phyloP scores from a whole-genome alignment of 2,329 filamentous ascomycete genomes.

The Scytalidium sp. region DNA sequence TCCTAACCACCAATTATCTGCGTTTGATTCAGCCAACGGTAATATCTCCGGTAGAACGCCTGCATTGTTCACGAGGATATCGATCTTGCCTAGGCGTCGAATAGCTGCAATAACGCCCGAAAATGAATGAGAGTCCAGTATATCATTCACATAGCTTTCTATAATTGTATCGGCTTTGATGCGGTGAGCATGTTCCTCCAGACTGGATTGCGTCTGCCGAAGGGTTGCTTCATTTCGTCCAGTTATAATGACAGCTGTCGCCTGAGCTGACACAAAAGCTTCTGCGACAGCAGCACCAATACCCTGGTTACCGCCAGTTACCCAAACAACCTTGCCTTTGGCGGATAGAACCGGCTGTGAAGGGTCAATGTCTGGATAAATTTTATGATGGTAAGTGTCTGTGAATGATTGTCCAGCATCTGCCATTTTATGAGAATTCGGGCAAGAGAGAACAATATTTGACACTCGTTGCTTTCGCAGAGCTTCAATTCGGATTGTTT shows the following conservation, averaged over 20 bases:
- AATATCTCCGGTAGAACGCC: slow-evolving; percentile 28
- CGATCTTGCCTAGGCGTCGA: slow-evolving; percentile 27
- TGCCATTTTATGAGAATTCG: background rate
- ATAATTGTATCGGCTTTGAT: background rate
- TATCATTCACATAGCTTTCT: background rate
- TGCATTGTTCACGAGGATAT: slow-evolving; percentile 38
- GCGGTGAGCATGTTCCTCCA: background rate
- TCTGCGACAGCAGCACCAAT: slow-evolving; percentile 12
- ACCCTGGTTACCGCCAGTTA: slow-evolving; percentile 5
- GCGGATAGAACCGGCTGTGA: slow-evolving; percentile 36
- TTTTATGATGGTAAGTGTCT: slow-evolving; percentile 32
- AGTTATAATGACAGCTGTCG: slow-evolving; percentile 23
- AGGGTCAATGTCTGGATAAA: slow-evolving; percentile 35
- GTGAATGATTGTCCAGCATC: slow-evolving; percentile 25
- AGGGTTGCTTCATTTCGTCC: slow-evolving; percentile 9
- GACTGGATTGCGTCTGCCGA: background rate
- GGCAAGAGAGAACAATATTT: too few species aligned
- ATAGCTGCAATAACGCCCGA: slow-evolving; percentile 28
- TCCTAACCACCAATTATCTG: slow-evolving; percentile 4
- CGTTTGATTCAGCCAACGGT: slow-evolving; percentile 19
- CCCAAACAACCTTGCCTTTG: slow-evolving; percentile 6
- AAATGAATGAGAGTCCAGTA: background rate
- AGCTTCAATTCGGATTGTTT: too few species aligned
- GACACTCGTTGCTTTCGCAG: too few species aligned
- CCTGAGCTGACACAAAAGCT: slow-evolving; percentile 13